Evolutionary conservation across 306 rosid species (phyloP), one percentile per base, ranked within the genome.

Genomic region (Cucumis cinereus): DNA sequence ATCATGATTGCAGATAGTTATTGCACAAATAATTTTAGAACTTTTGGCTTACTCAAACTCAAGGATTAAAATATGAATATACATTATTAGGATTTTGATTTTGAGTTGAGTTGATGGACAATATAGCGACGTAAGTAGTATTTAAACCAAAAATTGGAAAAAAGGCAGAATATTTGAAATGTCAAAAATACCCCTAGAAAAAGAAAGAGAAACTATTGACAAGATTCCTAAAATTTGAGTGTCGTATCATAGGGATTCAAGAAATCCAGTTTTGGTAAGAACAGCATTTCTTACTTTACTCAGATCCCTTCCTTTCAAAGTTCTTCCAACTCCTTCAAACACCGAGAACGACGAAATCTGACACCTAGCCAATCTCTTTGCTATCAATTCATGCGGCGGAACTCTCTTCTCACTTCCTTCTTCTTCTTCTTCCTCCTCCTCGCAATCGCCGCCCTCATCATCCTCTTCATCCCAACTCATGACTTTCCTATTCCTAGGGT

Each of bases 261-360:
- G 96, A 40, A 93, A 93, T 12, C 98, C 98, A 74, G 98, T 93
- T 80, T 79, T 87, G 41, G 78, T 80, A 58, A 93, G 86, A 20
- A 91, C 80, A 79, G 93, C 92, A 77, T 93, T 91, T 77, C 98
- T 93, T 73, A 93, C 84, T 85, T 88, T 93, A 84, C 96, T 91
- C 9, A 93, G 90, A 77, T 93, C 97, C 79, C 97, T 89, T 19
- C 98, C 98, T 71, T 93, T 93, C 9, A 93, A 87, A 45, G 97
- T 93, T 75, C 98, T 93, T 26, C 98, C 98, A 80, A 78, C 89
- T 53, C 98, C 98, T 89, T 93, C 98, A 74, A 87, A 82, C 23
- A 93, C 98, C 23, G 98, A 93, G 79, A 93, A 93, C 26, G 97
- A 90, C 14, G 98, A 91, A 54, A 89, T 93, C 58, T 89, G 92